These are phyloP conservation scores for Rhodosporidiobolus odoratus DNA, from an alignment of 768 basidiomycete species.

Conservation along the genomic window DNA sequence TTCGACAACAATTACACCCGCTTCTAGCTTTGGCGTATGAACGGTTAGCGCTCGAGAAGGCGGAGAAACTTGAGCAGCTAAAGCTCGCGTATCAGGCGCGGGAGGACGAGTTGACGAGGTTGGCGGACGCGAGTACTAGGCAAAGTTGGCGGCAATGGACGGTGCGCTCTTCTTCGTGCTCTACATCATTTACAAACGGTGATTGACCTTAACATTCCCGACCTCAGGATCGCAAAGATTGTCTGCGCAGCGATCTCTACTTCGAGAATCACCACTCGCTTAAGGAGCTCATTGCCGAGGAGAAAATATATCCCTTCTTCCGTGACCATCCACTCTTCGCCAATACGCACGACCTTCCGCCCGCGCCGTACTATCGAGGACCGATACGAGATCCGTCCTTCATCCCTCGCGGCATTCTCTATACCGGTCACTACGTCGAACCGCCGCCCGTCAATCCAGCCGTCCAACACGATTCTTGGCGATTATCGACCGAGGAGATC, in stretches of 20 bases:
- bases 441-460: conserved; percentile 24
- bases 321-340: conserved; percentile 32
- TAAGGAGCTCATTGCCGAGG: conserved; percentile 23
- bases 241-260: conserved; percentile 15
- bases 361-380: conserved; percentile 15
- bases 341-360: conserved; percentile 27
- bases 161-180: background rate
- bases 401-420: background rate
- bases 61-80: conserved; percentile 5
- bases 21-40: conserved; percentile 3
- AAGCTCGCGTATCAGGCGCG: background rate
- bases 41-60: conserved; percentile 20
- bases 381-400: conserved; percentile 13
- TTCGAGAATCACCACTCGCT: conserved; percentile 19
- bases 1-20: conserved; percentile 16
- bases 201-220: background rate
- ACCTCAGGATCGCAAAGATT: conserved; percentile 17
- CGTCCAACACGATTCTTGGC: conserved; percentile 15
- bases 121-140: background rate
- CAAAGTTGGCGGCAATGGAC: conserved; percentile 22
- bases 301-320: conserved; percentile 20
- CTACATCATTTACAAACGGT: too few relatives aligned
- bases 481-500: conserved; percentile 15
- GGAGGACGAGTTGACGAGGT: background rate
- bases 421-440: conserved; percentile 20